Evolutionary conservation across 139 green algal genomes (phyloP), one percentile per base, ranked within the genome.

Genomic region (Chloropicon primus): DNA sequence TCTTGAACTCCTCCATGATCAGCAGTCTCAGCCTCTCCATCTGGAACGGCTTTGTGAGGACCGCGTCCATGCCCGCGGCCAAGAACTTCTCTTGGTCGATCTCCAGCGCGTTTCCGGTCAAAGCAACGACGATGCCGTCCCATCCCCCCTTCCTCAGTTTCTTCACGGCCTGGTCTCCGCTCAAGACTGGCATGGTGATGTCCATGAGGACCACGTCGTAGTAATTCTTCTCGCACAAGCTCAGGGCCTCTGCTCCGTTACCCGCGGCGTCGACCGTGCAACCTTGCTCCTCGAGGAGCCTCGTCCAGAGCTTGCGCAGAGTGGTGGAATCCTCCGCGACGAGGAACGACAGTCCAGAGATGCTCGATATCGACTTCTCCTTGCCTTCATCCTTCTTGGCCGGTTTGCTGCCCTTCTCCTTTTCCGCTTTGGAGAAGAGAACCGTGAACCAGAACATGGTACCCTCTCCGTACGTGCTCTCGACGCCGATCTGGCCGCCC

Each of bases 361-460:
- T 62, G 41, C 41, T 62, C 10, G 10, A n/a, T 17, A 17, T 5
- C 41, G 10, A 5, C 5, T 62, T 5, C 10, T 62, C 41, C 41
- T 62, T 62, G 41, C 10, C 41, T 17, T 62, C 17, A 17, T 62
- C 41, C 10, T 5, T n/a, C 41, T 62, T 5, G 41, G 41, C 5
- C 41, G 41, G 41, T 62, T 17, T 17, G 41, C 10, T 62, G 10
- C 17, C 41, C 41, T 62, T 62, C 10, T 5, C 41, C 41, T 62
- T 62, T 17, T 62, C 41, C 41, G 41, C 41, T 17, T 62, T 62
- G 41, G 41, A 62, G 41, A 62, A 62, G 10, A 62, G 41, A 5
- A 62, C 41, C 22, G 24, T 79, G 77, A 93, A 93, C 26, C 79
- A 80, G 80, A 93, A 93, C 27, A 83, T 82, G 1, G 80, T 86